Evolutionary conservation across 1,139 yeast genomes (phyloP).

Genomic region (Sugiyamaella castrensis): DNA sequence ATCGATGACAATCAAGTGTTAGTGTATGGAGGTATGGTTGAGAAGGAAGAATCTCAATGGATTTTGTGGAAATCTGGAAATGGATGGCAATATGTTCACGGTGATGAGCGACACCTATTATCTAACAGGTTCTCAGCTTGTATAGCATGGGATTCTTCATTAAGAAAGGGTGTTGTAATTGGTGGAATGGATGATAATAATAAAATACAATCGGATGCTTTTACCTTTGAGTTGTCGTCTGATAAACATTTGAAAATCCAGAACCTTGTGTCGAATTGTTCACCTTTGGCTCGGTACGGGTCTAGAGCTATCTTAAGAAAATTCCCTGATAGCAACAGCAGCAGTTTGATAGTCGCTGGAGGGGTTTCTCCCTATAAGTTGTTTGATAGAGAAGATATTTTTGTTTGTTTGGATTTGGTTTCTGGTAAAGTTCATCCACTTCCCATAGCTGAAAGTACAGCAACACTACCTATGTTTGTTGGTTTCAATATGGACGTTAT

Average conservation of each 20-base stretch:
- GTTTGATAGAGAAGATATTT: conserved; percentile 40
- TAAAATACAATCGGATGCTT: conserved; percentile 38
- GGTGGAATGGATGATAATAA: conserved; percentile 54
- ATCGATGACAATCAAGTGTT: conserved; percentile 40
- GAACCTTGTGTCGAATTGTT: conserved; percentile 19
- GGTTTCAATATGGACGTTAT: conserved; percentile 49
- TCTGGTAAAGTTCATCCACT: conserved; percentile 17
- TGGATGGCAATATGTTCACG: conserved; percentile 26
- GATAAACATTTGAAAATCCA: conserved; percentile 20
- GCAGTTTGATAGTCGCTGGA: conserved; percentile 44
- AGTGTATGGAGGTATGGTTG: conserved; percentile 52
- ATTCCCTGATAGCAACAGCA: too few species aligned
- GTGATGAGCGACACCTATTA: conserved; percentile 1
- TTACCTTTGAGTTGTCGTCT: conserved; percentile 36
- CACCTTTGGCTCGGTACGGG: conserved; percentile 49
- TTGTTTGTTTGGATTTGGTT: conserved; percentile 40
- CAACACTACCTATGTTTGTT: conserved; percentile 51
- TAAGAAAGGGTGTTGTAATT: conserved; percentile 44
- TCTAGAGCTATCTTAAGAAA: conserved; percentile 40
- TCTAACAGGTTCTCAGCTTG: conserved; percentile 29
- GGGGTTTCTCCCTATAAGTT: conserved; percentile 52
- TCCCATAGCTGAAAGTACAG: conserved; percentile 18
- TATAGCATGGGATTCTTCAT: conserved; percentile 37
- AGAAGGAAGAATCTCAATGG: conserved; percentile 29
- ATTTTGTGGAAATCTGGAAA: conserved; percentile 22